These are phyloP conservation scores for Cucurbita moschata DNA, from an alignment of 306 rosid genomes.

Conservation along the genomic window DNA sequence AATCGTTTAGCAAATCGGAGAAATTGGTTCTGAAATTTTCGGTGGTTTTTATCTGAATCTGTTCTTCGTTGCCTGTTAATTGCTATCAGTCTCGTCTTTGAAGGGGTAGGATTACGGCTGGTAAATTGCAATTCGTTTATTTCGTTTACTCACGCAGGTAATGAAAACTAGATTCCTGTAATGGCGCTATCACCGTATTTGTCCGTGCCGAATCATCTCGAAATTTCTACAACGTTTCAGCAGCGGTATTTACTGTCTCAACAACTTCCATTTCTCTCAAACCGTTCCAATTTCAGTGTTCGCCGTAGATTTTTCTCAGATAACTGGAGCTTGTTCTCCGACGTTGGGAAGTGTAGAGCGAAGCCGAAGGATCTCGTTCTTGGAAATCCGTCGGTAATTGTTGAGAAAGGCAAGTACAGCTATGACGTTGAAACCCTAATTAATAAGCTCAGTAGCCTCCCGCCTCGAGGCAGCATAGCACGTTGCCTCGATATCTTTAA, in stretches of 20 bases:
- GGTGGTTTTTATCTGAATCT: not conserved
- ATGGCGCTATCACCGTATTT: slow-evolving; percentile 47
- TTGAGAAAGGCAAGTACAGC: slow-evolving; percentile 84
- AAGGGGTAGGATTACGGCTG: not conserved
- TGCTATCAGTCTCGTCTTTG: not conserved
- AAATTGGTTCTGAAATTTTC: not conserved
- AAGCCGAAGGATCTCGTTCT: slow-evolving; percentile 51
- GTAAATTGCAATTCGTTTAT: not conserved
- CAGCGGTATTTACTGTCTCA: slow-evolving; percentile 14
- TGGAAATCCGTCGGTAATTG: slow-evolving; percentile 59
- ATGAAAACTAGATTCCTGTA: slow-evolving; percentile 20
- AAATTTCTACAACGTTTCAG: slow-evolving; percentile 23
- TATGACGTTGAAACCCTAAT: slow-evolving; percentile 88
- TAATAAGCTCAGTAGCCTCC: slow-evolving; percentile 69
- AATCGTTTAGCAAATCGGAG: not conserved
- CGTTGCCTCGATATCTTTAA: slow-evolving; percentile 82
- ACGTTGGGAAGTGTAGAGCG: slow-evolving; percentile 21
- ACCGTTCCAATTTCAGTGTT: slow-evolving; percentile 5
- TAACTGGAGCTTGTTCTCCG: slow-evolving; percentile 9
- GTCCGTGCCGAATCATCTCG: slow-evolving; percentile 29
- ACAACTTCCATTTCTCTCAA: slow-evolving; percentile 19
- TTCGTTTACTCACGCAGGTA: slow-evolving; percentile 1
- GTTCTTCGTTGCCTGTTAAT: not conserved
- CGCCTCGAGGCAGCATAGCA: slow-evolving; percentile 97
- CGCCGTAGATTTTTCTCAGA: slow-evolving; percentile 11